These are phyloP conservation scores for Backusella liffmaniae DNA, from an alignment of 192 early-diverging fungal species.

Conservation along the genomic window DNA sequence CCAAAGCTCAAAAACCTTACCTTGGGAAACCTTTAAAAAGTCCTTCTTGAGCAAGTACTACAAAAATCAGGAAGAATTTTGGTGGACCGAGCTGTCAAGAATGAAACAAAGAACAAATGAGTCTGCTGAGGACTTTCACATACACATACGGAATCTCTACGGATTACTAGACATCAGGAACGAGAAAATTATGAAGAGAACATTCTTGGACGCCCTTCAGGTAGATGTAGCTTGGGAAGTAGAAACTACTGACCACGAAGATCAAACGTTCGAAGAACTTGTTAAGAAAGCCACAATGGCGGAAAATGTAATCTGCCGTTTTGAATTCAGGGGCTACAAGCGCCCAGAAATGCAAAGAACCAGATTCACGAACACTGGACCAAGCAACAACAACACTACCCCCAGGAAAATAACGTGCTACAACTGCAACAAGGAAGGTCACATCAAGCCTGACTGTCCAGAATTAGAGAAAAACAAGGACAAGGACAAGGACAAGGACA, in stretches of 20 bases:
- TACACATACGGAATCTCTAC: not conserved
- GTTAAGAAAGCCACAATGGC: too few species aligned
- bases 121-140: not conserved
- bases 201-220: not conserved
- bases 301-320: too few species aligned
- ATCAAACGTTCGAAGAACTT: too few species aligned
- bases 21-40: not conserved
- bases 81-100: not conserved
- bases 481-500: not conserved
- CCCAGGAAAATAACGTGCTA: too few species aligned
- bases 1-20: not conserved
- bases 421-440: too few species aligned
- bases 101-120: not conserved
- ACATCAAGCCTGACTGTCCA: too few species aligned
- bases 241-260: too few species aligned
- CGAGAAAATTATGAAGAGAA: not conserved
- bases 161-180: not conserved
- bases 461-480: not conserved
- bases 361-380: too few species aligned
- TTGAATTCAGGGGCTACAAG: too few species aligned
- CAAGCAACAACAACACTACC: too few species aligned
- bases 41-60: not conserved
- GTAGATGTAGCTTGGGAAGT: too few species aligned
- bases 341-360: not conserved
- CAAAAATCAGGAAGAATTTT: not conserved